Evolutionary conservation across 805 yeast genomes (phyloP).

Genomic region (Teunomyces tritomae): DNA sequence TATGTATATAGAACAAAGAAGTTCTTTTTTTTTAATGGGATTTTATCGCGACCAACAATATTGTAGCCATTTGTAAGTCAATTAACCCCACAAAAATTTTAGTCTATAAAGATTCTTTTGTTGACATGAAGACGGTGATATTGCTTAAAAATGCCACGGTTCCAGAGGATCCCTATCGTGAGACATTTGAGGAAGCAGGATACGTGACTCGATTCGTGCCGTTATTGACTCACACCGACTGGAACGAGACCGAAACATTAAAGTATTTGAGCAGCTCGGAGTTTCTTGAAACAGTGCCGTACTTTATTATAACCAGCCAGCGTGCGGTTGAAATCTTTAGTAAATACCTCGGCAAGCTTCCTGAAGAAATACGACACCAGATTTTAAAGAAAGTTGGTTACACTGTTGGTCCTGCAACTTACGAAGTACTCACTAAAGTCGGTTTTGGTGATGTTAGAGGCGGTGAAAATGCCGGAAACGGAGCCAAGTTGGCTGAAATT

Average conservation of each 20-base stretch:
- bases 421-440: conserved; percentile 47
- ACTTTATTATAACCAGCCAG: conserved; percentile 82
- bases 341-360: conserved; percentile 34
- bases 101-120: too few relatives aligned
- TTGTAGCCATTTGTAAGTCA: not conserved
- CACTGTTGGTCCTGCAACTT: conserved; percentile 93
- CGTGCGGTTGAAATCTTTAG: conserved; percentile 83
- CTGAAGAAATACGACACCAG: conserved; percentile 14
- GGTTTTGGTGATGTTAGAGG: conserved; percentile 75
- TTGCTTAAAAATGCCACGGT: conserved; percentile 70
- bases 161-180: conserved; percentile 67
- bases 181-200: conserved; percentile 32
- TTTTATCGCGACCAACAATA: not conserved
- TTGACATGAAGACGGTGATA: conserved; percentile 28
- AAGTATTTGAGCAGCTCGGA: conserved; percentile 41
- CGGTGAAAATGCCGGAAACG: conserved; percentile 79
- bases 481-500: conserved; percentile 62
- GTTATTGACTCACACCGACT: conserved; percentile 61
- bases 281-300: conserved; percentile 41
- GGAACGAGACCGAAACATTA: conserved; percentile 46
- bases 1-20: conserved; percentile 1
- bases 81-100: not conserved
- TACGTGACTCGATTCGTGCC: conserved; percentile 64
- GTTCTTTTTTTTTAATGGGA: not conserved
- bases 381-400: conserved; percentile 57